Evolutionary conservation across 2,329 filamentous ascomycete genomes (phyloP).

Genomic region (Hypoxylon rubiginosum): DNA sequence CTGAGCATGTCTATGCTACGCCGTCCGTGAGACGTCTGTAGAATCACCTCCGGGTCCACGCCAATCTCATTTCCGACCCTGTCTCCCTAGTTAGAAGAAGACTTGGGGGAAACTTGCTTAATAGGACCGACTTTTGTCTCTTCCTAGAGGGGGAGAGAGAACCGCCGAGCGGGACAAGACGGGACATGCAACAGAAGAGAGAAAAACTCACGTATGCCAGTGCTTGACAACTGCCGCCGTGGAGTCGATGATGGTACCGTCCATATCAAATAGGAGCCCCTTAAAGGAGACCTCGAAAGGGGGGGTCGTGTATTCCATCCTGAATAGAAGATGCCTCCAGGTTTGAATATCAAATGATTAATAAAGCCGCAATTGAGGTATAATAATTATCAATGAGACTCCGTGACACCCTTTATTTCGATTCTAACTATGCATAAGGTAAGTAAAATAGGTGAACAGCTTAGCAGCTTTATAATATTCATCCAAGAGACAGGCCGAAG

Average conservation of each 20-base stretch:
- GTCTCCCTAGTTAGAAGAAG: constrained; percentile 28
- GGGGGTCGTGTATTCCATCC: constrained; percentile 58
- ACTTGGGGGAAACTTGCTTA: background rate
- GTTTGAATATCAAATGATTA: background rate
- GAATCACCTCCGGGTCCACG: constrained; percentile 84
- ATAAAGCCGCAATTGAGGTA: constrained; percentile 4
- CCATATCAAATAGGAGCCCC: constrained; percentile 79
- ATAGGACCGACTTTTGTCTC: constrained; percentile 3
- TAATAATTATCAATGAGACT: background rate
- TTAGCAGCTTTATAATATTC: background rate
- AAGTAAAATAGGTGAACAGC: no score
- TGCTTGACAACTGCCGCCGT: constrained; percentile 82
- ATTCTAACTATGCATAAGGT: no score
- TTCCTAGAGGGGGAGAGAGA: background rate
- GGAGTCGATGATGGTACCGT: constrained; percentile 87
- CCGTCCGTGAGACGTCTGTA: constrained; percentile 91
- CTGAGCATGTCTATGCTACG: constrained; percentile 88
- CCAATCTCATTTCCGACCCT: constrained; percentile 87
- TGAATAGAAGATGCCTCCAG: constrained; percentile 8
- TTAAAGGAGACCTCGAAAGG: constrained; percentile 64
- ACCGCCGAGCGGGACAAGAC: background rate
- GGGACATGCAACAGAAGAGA: background rate
- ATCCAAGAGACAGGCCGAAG: constrained; percentile 1
- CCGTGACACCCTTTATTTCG: background rate
- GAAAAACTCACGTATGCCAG: constrained; percentile 73